These are phyloP conservation scores for Mortierella sp. DNA, from an alignment of 371 early-diverging fungal genomes.

Conservation along the genomic window DNA sequence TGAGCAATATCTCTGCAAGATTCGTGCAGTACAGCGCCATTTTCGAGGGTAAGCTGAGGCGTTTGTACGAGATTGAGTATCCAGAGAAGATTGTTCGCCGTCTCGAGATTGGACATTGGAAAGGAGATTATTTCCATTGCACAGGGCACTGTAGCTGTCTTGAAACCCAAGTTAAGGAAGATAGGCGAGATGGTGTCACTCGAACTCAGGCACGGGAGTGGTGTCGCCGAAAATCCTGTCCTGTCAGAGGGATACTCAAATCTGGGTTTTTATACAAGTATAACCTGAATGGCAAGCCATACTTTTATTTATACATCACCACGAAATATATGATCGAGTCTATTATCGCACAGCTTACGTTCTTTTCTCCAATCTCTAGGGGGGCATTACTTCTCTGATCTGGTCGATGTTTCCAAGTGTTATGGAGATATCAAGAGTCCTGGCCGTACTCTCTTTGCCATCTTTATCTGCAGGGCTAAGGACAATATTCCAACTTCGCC, in stretches of 20 bases:
- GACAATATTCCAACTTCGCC: background rate
- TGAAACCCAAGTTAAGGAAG: background rate
- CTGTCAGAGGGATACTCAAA: conserved; percentile 4
- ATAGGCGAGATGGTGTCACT: background rate
- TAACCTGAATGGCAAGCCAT: background rate
- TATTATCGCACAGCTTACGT: background rate
- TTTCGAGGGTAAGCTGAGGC: background rate
- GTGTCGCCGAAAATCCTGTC: background rate
- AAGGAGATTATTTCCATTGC: conserved; percentile 5
- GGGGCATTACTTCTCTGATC: background rate
- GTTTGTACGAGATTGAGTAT: conserved; percentile 2
- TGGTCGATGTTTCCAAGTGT: background rate
- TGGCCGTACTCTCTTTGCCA: background rate
- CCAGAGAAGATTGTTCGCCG: background rate
- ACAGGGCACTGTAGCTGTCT: conserved; percentile 2
- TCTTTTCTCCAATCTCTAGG: background rate
- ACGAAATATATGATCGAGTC: no score
- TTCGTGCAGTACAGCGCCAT: background rate
- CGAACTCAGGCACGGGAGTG: background rate
- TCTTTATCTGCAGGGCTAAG: background rate
- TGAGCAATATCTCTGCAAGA: background rate
- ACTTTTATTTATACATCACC: no score
- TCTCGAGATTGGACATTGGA: background rate
- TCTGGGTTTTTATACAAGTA: background rate
- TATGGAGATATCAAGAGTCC: background rate